Evolutionary conservation across 176 grass and related monocot genomes (phyloP), one percentile per base, ranked within the genome.

Genomic region (Paspalum notatum): DNA sequence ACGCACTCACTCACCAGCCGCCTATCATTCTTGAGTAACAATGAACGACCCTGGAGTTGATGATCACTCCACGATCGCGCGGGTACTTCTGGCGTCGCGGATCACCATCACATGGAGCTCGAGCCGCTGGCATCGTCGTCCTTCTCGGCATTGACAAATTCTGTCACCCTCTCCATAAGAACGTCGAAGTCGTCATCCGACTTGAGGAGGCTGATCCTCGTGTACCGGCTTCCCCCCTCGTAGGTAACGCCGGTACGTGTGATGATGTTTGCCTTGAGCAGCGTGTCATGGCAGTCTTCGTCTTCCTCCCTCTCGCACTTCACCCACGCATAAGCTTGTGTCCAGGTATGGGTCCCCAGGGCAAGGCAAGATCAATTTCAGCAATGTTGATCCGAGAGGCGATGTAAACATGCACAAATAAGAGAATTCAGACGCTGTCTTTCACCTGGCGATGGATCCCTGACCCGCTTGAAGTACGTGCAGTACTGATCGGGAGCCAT

Each of bases 241-340:
- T 49, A 77, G 0, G 0, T 0, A 0, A 21, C 37, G 21, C 89
- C 89, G 4, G 71, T 1, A 1, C 89, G 78, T 4, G 94, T 82
- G 66, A 88, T 78, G 44, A 97, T 92, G 4, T 87, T 82, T 2
- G 76, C 89, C 85, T 85, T 85, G 18, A 40, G 79, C 62, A 94
- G 50, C 47, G 83, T 80, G 2, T 86, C 51, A 0, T 15, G 5
- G 73, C 94, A 97, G 74, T 97, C 80, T 12, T 13, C 22, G 52
- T 97, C 94, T 80, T 92, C 89, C 38, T 87, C 91, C n/a, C 62
- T 76, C 83, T 92, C 87, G 58, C 94, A 97, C 44, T 87, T 97
- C 22, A 94, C 61, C 94, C 91, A 97, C 1, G 89, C 91, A 71
- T 97, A 97, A 60, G 94, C 91, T 60, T 21, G 1, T 97, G 88